A percentile compares a stretch with the other conserved stretches of the same genome.
Conservation (phyloP, 2,329 filamentous ascomycete species). For the Emergomyces pasteurianus region DNA sequence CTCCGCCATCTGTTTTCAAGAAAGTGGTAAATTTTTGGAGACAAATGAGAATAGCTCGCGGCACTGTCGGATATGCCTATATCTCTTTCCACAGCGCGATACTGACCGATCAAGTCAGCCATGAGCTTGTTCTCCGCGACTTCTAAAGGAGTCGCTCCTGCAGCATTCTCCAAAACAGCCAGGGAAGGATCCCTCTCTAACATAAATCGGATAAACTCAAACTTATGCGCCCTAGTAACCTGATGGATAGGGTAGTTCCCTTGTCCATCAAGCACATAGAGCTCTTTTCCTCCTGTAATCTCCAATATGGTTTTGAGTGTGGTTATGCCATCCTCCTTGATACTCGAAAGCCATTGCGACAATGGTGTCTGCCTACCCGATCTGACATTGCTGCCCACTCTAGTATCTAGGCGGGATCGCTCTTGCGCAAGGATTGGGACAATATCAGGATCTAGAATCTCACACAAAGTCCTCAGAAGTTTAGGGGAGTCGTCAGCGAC, state of each 20-base stretch:
- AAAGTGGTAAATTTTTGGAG: not conserved
- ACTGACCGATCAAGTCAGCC: constrained; percentile 17
- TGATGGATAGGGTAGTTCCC: constrained; percentile 35
- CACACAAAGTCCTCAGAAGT: not conserved
- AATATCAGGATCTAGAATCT: constrained; percentile 5
- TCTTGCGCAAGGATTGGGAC: constrained; percentile 6
- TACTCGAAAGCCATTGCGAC: not conserved
- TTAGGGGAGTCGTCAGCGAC: not conserved
- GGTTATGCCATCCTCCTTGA: constrained; percentile 23
- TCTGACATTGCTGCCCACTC: not conserved
- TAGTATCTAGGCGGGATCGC: constrained; percentile 1
- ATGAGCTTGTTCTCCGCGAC: constrained; percentile 4
- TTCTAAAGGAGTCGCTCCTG: constrained; percentile 53
- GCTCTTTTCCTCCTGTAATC: constrained; percentile 35
- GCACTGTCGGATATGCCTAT: not conserved
- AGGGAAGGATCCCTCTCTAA: constrained; percentile 47
- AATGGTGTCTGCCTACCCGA: constrained; percentile 7
- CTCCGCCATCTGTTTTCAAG: not conserved
- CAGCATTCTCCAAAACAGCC: constrained; percentile 60
- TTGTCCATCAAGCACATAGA: constrained; percentile 33
- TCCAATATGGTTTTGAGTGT: constrained; percentile 43
- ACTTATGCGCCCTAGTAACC: constrained; percentile 34
- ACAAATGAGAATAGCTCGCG: too few species aligned
- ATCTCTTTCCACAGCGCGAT: constrained; percentile 15
- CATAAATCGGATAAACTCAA: constrained; percentile 41